phyloP scores from a whole-genome alignment of 2,329 filamentous ascomycete species.

The Lachnellula occidentalis region DNA sequence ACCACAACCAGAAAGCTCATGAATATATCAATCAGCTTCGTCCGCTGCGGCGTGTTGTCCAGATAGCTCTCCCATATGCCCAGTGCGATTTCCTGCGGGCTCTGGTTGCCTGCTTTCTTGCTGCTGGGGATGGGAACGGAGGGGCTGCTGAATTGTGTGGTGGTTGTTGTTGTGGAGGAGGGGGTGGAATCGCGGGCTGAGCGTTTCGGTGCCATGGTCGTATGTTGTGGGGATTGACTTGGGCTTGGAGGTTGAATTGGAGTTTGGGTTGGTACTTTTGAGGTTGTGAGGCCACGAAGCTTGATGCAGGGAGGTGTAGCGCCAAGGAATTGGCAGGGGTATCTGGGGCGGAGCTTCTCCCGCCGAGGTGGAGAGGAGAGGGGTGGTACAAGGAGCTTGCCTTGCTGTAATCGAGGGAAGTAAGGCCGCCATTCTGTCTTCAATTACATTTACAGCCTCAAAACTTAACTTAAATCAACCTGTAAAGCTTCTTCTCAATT shows the following conservation, averaged over 20 bases:
- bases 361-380: too few relatives aligned
- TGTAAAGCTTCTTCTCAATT: neutral
- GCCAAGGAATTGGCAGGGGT: slow-evolving; percentile 8
- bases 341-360: neutral
- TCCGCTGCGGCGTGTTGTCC: slow-evolving; percentile 78
- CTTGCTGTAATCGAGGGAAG: too few relatives aligned
- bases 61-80: slow-evolving; percentile 76
- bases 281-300: slow-evolving; percentile 25
- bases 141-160: slow-evolving; percentile 12
- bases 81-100: slow-evolving; percentile 50
- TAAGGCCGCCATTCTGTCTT: neutral
- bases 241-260: too few relatives aligned
- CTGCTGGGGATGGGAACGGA: slow-evolving; percentile 22
- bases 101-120: slow-evolving; percentile 23
- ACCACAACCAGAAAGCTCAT: slow-evolving; percentile 81
- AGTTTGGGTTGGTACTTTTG: slow-evolving; percentile 5
- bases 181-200: slow-evolving; percentile 29
- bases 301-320: slow-evolving; percentile 15
- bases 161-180: slow-evolving; percentile 17
- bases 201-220: slow-evolving; percentile 46
- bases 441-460: neutral
- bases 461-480: neutral
- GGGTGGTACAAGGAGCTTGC: too few relatives aligned
- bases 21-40: slow-evolving; percentile 87
- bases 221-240: slow-evolving; percentile 4